Conservation (phyloP, 257 asterid species). For the Jasminum sambac region DNA sequence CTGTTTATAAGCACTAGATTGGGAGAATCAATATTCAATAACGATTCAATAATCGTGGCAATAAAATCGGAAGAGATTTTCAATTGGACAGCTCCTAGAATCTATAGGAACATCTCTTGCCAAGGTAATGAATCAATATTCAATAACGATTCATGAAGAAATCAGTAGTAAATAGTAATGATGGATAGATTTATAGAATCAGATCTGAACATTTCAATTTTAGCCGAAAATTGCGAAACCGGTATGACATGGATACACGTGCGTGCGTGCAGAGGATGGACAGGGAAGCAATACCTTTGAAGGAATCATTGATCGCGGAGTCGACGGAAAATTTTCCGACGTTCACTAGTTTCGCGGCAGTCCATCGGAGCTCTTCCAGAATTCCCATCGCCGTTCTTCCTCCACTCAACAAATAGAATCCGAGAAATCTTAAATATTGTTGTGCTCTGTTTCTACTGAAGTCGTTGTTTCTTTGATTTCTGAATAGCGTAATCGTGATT, state of each 20-base stretch:
- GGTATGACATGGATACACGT: not conserved
- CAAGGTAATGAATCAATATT: not conserved
- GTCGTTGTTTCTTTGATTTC: not conserved
- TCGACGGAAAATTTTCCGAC: slow-evolving; percentile 56
- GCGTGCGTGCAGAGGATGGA: not conserved
- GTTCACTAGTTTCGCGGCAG: slow-evolving; percentile 45
- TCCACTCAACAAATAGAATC: not conserved
- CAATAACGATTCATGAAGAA: not conserved
- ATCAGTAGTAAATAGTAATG: not conserved
- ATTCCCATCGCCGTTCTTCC: slow-evolving; percentile 32
- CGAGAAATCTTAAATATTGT: not conserved
- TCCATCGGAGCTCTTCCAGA: slow-evolving; percentile 38
- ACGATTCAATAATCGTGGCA: too few species aligned
- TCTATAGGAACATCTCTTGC: not conserved
- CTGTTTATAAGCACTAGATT: not conserved
- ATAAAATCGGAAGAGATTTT: too few species aligned
- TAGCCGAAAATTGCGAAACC: not conserved
- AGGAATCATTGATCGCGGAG: slow-evolving; percentile 53
- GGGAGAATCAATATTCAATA: too few species aligned
- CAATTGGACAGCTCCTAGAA: not conserved
- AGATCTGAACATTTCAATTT: not conserved
- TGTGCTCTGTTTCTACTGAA: not conserved
- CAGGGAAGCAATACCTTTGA: slow-evolving; percentile 42
- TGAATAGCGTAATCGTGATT: not conserved
- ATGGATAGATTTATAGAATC: not conserved